Percentiles rank a stretch among this genome's conserved stretches.
Evolutionary conservation across 768 basidiomycete species (phyloP).

Genomic region (Plicaturopsis crispa): DNA sequence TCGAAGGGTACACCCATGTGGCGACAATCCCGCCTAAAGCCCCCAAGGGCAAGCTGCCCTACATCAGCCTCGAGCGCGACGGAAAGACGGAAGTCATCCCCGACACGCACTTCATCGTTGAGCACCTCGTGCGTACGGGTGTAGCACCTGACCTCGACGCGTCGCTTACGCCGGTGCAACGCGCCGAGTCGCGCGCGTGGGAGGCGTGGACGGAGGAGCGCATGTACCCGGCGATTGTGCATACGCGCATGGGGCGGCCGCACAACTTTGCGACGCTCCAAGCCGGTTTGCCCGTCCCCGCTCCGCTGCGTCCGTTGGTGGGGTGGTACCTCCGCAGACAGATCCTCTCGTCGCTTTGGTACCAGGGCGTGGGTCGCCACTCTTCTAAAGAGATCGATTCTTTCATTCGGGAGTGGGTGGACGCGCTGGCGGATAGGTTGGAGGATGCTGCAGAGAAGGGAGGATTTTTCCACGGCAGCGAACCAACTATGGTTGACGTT

Average conservation of each 20-base stretch:
- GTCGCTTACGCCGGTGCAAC: slow-evolving; percentile 17
- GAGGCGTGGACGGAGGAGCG: slow-evolving; percentile 23
- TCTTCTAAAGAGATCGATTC: slow-evolving; percentile 22
- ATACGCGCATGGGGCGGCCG: slow-evolving; percentile 22
- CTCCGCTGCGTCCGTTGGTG: slow-evolving; percentile 16
- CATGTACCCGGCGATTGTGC: slow-evolving; percentile 19
- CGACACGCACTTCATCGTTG: slow-evolving; percentile 26
- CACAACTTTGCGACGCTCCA: slow-evolving; percentile 17
- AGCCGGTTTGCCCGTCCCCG: slow-evolving; percentile 8
- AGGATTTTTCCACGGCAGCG: slow-evolving; percentile 18
- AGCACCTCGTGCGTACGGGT: slow-evolving; percentile 17
- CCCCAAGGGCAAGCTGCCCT: slow-evolving; percentile 26
- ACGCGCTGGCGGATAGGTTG: slow-evolving; percentile 21
- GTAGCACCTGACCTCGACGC: slow-evolving; percentile 22
- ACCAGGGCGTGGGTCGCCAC: slow-evolving; percentile 21
- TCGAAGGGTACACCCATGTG: slow-evolving; percentile 20
- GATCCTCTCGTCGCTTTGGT: slow-evolving; percentile 10
- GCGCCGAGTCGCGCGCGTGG: slow-evolving; percentile 25
- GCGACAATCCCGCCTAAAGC: slow-evolving; percentile 16
- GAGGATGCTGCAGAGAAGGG: slow-evolving; percentile 6
- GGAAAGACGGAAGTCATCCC: slow-evolving; percentile 13
- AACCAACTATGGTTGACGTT: slow-evolving; percentile 22
- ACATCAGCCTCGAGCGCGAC: slow-evolving; percentile 19
- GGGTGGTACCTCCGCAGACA: slow-evolving; percentile 16
- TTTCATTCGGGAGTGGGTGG: slow-evolving; percentile 20